These are phyloP conservation scores for Ogataea methylovora DNA, from an alignment of 805 yeast species.

Conservation along the genomic window DNA sequence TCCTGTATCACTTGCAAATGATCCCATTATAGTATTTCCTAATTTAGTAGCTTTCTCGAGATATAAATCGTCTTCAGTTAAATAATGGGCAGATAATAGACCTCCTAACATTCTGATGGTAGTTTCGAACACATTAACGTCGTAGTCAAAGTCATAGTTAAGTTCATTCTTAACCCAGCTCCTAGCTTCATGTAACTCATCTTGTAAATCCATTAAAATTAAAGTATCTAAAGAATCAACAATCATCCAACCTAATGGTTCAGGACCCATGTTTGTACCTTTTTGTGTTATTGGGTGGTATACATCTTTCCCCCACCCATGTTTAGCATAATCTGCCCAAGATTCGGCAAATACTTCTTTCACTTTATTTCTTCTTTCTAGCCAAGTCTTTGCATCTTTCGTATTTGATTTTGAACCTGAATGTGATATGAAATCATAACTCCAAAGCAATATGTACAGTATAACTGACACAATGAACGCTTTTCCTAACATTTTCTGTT, in stretches of 20 bases:
- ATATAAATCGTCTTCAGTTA: conserved; percentile 62
- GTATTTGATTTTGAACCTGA: conserved; percentile 5
- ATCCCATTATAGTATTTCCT: conserved; percentile 66
- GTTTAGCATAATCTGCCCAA: conserved; percentile 66
- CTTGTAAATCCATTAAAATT: conserved; percentile 63
- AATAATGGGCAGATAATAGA: conserved; percentile 70
- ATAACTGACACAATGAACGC: conserved; percentile 32
- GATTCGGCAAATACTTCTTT: conserved; percentile 62
- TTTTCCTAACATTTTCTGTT: conserved; percentile 32
- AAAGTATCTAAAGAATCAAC: conserved; percentile 84
- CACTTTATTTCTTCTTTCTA: conserved; percentile 45
- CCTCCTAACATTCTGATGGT: conserved; percentile 94
- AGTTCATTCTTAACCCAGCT: conserved; percentile 70
- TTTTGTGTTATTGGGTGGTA: conserved; percentile 59
- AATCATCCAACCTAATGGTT: conserved; percentile 89
- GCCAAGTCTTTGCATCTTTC: conserved; percentile 30
- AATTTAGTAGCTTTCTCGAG: conserved; percentile 73
- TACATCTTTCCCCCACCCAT: conserved; percentile 83
- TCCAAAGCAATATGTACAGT: conserved; percentile 34
- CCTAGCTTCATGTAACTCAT: conserved; percentile 56
- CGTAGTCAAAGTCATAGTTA: conserved; percentile 62
- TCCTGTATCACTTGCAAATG: conserved; percentile 60
- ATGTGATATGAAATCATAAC: conserved; percentile 8
- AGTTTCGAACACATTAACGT: conserved; percentile 85
- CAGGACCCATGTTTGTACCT: conserved; percentile 69